phyloP scores from a whole-genome alignment of 805 yeast genomes.

The Lipomyces orientalis region DNA sequence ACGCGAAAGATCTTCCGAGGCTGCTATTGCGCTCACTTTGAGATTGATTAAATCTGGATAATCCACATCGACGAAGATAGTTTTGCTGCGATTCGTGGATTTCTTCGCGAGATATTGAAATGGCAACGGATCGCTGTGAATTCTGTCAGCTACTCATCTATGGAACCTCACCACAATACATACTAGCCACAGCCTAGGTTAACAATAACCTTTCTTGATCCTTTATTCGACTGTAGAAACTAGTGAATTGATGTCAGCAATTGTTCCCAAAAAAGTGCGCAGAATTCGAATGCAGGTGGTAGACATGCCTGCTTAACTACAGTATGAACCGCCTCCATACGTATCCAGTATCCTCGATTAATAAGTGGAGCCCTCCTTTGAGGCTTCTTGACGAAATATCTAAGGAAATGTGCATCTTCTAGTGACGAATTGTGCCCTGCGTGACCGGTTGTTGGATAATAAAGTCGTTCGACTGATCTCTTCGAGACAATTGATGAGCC shows the following conservation, averaged over 20 bases:
- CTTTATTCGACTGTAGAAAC: slow-evolving; percentile 29
- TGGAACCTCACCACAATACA: slow-evolving; percentile 42
- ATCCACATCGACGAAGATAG: slow-evolving; percentile 71
- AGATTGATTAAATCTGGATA: slow-evolving; percentile 69
- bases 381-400: slow-evolving; percentile 67
- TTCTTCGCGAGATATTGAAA: slow-evolving; percentile 54
- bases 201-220: slow-evolving; percentile 52
- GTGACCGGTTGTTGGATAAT: slow-evolving; percentile 34
- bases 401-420: slow-evolving; percentile 55
- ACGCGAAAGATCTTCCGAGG: slow-evolving; percentile 52
- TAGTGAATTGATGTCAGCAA: not conserved
- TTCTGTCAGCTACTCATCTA: slow-evolving; percentile 14
- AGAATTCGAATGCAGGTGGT: not conserved
- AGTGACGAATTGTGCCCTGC: slow-evolving; percentile 1
- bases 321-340: slow-evolving; percentile 71
- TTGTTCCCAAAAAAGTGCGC: not conserved
- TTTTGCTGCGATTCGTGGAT: slow-evolving; percentile 41
- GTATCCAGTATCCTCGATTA: slow-evolving; percentile 81
- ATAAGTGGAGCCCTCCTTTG: slow-evolving; percentile 79
- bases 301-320: slow-evolving; percentile 55
- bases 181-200: slow-evolving; percentile 80
- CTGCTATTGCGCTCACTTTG: slow-evolving; percentile 59
- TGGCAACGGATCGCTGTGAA: slow-evolving; percentile 58
- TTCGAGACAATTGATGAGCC: slow-evolving; percentile 84
- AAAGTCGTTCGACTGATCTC: slow-evolving; percentile 74